These are phyloP conservation scores for Xenoacremonium recifei DNA, from an alignment of 2,329 filamentous ascomycete genomes.

Conservation along the genomic window DNA sequence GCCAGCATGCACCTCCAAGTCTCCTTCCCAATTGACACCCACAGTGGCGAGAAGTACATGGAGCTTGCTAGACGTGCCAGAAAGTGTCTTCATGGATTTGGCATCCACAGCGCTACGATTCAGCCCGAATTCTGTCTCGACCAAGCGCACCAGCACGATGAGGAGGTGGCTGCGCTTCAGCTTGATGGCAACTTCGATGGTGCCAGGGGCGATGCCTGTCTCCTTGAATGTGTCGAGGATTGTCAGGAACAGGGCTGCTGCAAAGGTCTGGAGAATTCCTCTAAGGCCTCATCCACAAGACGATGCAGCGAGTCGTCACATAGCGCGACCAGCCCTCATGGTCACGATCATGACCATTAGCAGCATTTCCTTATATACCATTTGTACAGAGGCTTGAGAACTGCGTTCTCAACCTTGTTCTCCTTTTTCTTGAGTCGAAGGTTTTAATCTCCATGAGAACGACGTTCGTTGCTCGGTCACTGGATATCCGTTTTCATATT, in stretches of 20 bases:
- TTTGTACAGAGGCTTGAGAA: neutral
- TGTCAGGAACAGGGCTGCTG: slow-evolving; percentile 33
- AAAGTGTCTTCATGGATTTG: slow-evolving; percentile 88
- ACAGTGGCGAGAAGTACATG: slow-evolving; percentile 84
- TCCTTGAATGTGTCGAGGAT: slow-evolving; percentile 48
- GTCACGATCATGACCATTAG: slow-evolving; percentile 13
- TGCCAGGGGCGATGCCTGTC: slow-evolving; percentile 37
- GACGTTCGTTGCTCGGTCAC: neutral
- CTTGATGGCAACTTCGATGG: slow-evolving; percentile 33
- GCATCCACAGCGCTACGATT: slow-evolving; percentile 95
- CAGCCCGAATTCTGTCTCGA: slow-evolving; percentile 82
- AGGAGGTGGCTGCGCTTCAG: slow-evolving; percentile 33
- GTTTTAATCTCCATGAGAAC: neutral
- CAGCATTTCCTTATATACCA: slow-evolving; percentile 1
- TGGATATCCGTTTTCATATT: neutral
- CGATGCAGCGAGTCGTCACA: slow-evolving; percentile 34
- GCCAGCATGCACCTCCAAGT: slow-evolving; percentile 93
- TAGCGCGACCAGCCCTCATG: slow-evolving; percentile 15
- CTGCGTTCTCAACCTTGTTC: neutral
- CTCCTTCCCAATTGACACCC: slow-evolving; percentile 81
- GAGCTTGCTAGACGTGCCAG: slow-evolving; percentile 77
- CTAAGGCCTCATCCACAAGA: slow-evolving; percentile 34
- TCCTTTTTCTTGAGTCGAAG: neutral
- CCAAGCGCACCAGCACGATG: slow-evolving; percentile 39
- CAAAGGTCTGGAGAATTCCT: slow-evolving; percentile 29